phyloP scores from a whole-genome alignment of 2,329 filamentous ascomycete genomes.

The Zymoseptoria brevis region DNA sequence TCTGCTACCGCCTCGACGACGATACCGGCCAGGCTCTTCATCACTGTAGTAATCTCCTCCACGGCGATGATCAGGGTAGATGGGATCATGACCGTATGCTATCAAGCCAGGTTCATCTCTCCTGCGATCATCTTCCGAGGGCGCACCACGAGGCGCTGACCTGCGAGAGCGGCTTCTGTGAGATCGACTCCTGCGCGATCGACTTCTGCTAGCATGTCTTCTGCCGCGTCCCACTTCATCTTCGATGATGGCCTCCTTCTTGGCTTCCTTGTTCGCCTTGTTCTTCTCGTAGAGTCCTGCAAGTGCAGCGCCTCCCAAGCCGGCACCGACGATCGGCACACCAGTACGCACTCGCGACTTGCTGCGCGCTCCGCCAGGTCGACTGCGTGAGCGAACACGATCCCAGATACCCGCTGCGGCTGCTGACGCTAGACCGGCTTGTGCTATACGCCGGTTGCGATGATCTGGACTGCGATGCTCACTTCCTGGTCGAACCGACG shows the following conservation, averaged over 20 bases:
- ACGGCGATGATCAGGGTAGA: constrained; percentile 46
- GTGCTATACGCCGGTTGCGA: constrained; percentile 51
- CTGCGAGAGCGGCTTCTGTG: constrained; percentile 31
- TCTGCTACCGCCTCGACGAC: constrained; percentile 35
- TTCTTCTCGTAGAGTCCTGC: constrained; percentile 56
- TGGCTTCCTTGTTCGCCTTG: constrained; percentile 51
- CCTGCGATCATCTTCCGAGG: constrained; percentile 25
- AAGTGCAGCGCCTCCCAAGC: constrained; percentile 52
- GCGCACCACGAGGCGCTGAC: constrained; percentile 36
- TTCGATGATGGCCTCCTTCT: constrained; percentile 35
- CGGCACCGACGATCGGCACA: constrained; percentile 53
- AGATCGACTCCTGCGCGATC: constrained; percentile 23
- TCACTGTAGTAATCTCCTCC: constrained; percentile 29
- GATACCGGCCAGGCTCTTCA: constrained; percentile 35
- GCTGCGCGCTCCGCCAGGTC: constrained; percentile 44
- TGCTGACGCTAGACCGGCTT: constrained; percentile 55
- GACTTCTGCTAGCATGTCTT: constrained; percentile 14
- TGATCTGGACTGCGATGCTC: constrained; percentile 38
- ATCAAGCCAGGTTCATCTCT: constrained; percentile 47
- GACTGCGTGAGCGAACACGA: constrained; percentile 50
- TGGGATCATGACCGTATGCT: constrained; percentile 57
- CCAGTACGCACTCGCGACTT: constrained; percentile 49
- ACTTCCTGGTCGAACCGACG: constrained; percentile 20
- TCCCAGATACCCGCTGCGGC: constrained; percentile 55
- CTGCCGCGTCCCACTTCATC: constrained; percentile 28